These are phyloP conservation scores for Cryptococcus amylolentus DNA, from an alignment of 1,284 basidiomycete species.

Conservation along the genomic window DNA sequence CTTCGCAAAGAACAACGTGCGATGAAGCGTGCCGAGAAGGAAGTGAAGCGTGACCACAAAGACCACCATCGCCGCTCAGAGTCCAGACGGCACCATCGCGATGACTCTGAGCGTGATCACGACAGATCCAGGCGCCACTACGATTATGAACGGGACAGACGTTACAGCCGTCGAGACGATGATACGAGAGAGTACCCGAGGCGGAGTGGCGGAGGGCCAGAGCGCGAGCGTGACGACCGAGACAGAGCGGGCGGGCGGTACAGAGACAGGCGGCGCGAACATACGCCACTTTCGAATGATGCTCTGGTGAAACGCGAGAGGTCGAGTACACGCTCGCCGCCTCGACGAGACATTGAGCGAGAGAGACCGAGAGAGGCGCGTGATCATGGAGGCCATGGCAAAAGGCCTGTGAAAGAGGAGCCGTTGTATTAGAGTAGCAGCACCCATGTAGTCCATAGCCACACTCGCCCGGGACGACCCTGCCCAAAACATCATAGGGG, in stretches of 20 bases:
- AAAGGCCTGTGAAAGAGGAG: too few relatives aligned
- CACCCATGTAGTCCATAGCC: too few relatives aligned
- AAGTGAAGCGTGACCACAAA: conserved; percentile 40
- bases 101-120: conserved; percentile 13
- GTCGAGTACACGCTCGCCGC: conserved; percentile 4
- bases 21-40: conserved; percentile 39
- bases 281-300: background rate
- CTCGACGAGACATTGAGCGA: conserved; percentile 4
- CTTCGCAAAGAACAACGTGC: conserved; percentile 44
- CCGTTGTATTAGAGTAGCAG: too few relatives aligned
- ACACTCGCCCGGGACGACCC: too few relatives aligned
- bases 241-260: conserved; percentile 2
- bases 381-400: background rate
- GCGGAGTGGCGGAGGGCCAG: background rate
- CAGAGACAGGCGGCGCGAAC: conserved; percentile 1
- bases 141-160: conserved; percentile 9
- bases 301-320: conserved; percentile 2
- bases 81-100: conserved; percentile 11
- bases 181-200: conserved; percentile 8
- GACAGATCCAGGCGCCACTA: conserved; percentile 8
- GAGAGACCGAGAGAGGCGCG: background rate
- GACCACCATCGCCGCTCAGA: conserved; percentile 18
- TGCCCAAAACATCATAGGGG: too few relatives aligned
- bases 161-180: background rate
- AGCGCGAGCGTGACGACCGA: conserved; percentile 1